phyloP scores from a whole-genome alignment of 306 rosid species.

The Alnus rubra region DNA sequence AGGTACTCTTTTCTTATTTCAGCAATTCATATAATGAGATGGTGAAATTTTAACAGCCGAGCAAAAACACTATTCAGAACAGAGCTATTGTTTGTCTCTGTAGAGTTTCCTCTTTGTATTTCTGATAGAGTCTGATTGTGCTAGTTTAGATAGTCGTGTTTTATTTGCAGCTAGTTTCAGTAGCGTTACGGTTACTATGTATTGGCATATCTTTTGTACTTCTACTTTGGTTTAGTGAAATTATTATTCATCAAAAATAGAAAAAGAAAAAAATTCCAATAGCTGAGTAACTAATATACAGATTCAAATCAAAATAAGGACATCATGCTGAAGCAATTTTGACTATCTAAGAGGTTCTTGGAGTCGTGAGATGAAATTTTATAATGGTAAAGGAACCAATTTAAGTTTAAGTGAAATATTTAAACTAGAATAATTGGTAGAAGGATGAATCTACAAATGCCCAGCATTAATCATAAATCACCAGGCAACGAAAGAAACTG shows the following conservation, averaged over 20 bases:
- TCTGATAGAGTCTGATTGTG: no score
- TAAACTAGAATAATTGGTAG: background rate
- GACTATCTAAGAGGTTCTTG: background rate
- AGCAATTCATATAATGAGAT: background rate
- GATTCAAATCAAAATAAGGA: background rate
- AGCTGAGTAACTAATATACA: background rate
- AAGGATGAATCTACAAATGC: background rate
- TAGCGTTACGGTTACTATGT: background rate
- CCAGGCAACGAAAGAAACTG: background rate
- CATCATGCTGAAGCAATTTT: slow-evolving; percentile 7
- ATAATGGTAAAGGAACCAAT: background rate
- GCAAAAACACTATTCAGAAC: background rate
- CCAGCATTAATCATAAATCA: background rate
- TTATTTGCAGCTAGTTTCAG: background rate
- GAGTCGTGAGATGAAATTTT: no score
- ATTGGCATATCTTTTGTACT: background rate
- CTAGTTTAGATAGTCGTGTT: background rate
- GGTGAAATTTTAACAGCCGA: background rate
- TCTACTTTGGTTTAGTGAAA: background rate
- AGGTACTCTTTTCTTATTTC: background rate
- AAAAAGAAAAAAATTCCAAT: background rate
- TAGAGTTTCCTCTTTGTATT: background rate
- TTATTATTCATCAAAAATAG: background rate
- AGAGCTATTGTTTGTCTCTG: background rate
- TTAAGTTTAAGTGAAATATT: background rate